phyloP scores from a whole-genome alignment of 441 rosid genomes.

The Corymbia citriodora region DNA sequence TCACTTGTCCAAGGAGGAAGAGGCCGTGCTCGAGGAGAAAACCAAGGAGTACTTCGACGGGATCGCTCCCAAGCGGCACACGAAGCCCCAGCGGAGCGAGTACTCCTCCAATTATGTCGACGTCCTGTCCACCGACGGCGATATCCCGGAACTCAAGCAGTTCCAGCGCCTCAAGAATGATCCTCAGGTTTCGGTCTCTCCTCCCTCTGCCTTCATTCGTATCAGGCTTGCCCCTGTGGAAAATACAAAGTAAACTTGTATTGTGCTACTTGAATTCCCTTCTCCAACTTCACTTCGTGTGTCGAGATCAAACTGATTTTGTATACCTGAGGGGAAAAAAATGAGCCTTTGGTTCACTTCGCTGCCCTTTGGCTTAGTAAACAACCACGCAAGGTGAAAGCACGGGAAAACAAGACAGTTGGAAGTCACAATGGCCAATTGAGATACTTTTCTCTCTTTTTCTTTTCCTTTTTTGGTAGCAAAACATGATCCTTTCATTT shows the following conservation, averaged over 20 bases:
- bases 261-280: not conserved
- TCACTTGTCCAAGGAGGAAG: constrained; percentile 44
- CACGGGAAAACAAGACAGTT: not conserved
- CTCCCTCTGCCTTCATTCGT: not conserved
- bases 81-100: constrained; percentile 66
- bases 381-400: not conserved
- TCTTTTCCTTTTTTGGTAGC: not conserved
- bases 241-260: not conserved
- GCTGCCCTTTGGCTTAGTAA: not conserved
- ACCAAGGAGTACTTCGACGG: constrained; percentile 42
- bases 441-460: not conserved
- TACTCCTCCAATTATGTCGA: constrained; percentile 42
- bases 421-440: not conserved
- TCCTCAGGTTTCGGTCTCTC: constrained; percentile 17
- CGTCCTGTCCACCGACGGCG: not conserved
- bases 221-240: too few relatives aligned
- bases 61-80: constrained; percentile 48
- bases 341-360: not conserved
- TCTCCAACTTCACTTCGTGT: not conserved
- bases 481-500: not conserved
- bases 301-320: not conserved
- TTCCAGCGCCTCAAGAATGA: constrained; percentile 42
- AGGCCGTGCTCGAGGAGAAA: constrained; percentile 27
- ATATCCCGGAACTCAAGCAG: constrained; percentile 29
- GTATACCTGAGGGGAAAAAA: not conserved